Conservation (phyloP, 179 eudicot genomes). For the Silene vulgaris region DNA sequence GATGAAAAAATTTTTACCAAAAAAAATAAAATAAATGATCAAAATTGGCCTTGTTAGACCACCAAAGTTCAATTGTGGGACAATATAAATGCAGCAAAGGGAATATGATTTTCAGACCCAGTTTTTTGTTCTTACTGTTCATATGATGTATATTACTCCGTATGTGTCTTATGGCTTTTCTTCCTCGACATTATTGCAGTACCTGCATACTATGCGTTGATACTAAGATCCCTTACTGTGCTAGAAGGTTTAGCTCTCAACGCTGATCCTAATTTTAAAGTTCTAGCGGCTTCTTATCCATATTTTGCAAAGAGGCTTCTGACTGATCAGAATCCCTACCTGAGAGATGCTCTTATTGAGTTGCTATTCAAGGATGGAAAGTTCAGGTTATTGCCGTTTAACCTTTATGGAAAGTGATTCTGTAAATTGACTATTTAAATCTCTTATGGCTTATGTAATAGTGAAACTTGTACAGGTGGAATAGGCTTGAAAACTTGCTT, state of each 20-base stretch:
- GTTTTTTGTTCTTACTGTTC: conserved; percentile 15
- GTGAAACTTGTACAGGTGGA: conserved; percentile 63
- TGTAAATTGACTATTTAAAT: conserved; percentile 5
- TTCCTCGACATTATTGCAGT: conserved; percentile 46
- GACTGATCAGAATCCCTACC: conserved; percentile 98
- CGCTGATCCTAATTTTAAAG: conserved; percentile 97
- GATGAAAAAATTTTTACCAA: no score
- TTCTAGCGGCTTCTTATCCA: conserved; percentile 96
- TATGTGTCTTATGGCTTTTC: conserved; percentile 21
- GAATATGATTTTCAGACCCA: neutral
- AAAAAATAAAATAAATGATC: neutral
- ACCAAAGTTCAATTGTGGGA: neutral
- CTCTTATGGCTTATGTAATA: conserved; percentile 19
- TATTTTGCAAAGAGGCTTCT: conserved; percentile 98
- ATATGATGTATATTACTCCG: conserved; percentile 12
- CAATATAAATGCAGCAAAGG: neutral
- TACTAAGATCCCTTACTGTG: conserved; percentile 93
- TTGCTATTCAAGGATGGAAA: conserved; percentile 90
- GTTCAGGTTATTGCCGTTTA: conserved; percentile 53
- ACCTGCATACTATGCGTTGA: conserved; percentile 94
- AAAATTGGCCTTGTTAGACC: neutral
- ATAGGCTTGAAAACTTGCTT: conserved; percentile 95
- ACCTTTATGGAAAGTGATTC: conserved; percentile 17
- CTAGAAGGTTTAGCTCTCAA: conserved; percentile 94
- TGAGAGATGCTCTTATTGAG: conserved; percentile 98